Conservation (phyloP, 371 early-diverging fungal species). For the Chytridium lagenaria region DNA sequence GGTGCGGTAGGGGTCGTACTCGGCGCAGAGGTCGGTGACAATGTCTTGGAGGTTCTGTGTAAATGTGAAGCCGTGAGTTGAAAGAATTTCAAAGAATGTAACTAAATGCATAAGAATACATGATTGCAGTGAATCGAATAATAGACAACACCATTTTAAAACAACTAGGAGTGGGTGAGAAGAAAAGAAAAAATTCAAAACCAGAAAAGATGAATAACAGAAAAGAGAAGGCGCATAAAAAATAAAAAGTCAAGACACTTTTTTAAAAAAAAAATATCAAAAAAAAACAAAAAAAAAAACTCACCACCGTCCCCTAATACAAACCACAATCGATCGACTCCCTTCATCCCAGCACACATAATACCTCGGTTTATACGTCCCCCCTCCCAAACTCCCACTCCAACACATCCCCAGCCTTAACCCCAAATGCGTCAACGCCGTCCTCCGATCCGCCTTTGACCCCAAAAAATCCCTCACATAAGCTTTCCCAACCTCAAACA, state of each 20-base stretch:
- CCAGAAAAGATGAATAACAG: too few species aligned
- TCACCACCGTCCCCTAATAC: slow-evolving; percentile 41
- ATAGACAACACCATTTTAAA: too few species aligned
- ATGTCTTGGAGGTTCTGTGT: slow-evolving; percentile 37
- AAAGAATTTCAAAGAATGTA: too few species aligned
- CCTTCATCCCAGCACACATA: slow-evolving; percentile 36
- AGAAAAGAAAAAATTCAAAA: too few species aligned
- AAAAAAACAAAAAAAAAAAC: neutral
- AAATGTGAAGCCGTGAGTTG: too few species aligned
- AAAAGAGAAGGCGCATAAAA: too few species aligned
- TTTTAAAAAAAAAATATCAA: too few species aligned
- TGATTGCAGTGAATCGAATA: too few species aligned
- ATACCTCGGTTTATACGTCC: slow-evolving; percentile 39
- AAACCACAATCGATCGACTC: slow-evolving; percentile 35
- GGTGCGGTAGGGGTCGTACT: slow-evolving; percentile 44
- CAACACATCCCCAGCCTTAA: slow-evolving; percentile 35
- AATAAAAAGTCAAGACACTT: too few species aligned
- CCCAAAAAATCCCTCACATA: slow-evolving; percentile 32
- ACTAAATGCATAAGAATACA: too few species aligned
- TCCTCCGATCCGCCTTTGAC: slow-evolving; percentile 31
- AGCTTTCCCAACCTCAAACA: slow-evolving; percentile 30
- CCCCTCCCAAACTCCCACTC: slow-evolving; percentile 32
- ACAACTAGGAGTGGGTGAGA: too few species aligned
- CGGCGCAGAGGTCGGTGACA: slow-evolving; percentile 41
- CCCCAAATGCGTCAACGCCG: slow-evolving; percentile 37